Conservation (phyloP, 2,329 filamentous ascomycete species). For the Penicillium sp. region DNA sequence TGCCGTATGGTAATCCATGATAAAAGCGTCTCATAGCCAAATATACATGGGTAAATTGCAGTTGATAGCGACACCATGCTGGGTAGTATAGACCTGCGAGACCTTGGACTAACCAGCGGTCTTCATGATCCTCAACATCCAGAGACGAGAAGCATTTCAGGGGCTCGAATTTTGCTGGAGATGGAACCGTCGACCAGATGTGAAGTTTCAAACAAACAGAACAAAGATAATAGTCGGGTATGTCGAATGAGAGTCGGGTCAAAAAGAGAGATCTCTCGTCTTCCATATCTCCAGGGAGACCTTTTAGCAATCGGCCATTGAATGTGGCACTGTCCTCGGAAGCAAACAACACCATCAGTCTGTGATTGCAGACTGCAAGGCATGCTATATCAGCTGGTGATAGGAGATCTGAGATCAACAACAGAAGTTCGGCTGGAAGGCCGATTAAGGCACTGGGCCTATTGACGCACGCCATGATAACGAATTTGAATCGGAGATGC, state of each 20-base stretch:
- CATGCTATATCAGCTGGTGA: not conserved
- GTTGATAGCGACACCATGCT: not conserved
- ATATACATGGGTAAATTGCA: conserved; percentile 10
- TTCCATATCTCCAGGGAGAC: not conserved
- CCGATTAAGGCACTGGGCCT: not conserved
- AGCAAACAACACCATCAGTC: not conserved
- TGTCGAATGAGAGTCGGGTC: conserved; percentile 1
- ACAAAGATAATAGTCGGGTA: conserved; percentile 12
- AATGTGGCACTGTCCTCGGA: not conserved
- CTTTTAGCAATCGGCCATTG: not conserved
- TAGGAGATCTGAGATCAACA: not conserved
- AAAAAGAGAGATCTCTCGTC: not conserved
- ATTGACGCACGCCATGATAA: not conserved
- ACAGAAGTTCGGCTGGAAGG: not conserved
- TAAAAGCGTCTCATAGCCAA: conserved; percentile 11
- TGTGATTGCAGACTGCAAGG: not conserved
- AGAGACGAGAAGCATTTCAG: not conserved
- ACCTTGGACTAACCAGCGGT: not conserved
- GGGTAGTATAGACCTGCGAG: not conserved
- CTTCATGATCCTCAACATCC: not conserved
- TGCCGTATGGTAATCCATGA: conserved; percentile 4
- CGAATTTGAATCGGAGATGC: not conserved
- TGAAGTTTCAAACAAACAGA: conserved; percentile 8
- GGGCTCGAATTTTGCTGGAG: not conserved
- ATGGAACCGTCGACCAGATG: not conserved